Evolutionary conservation across 352 stramenopile genomes (phyloP), one percentile per base, ranked within the genome.

Genomic region (Saprolegnia diclina): DNA sequence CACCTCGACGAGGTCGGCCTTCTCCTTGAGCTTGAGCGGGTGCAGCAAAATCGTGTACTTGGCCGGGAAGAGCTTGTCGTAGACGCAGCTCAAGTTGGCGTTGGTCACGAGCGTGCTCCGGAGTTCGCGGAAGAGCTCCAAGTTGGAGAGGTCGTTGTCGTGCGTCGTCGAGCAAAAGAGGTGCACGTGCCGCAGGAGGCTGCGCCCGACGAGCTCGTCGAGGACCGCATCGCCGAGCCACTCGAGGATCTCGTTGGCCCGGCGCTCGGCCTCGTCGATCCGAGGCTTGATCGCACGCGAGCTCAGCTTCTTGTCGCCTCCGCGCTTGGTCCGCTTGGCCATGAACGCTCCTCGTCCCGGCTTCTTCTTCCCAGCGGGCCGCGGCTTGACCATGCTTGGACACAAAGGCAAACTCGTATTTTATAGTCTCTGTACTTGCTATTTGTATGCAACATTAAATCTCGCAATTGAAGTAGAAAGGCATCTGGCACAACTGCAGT

Each of bases 211-310:
- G 0, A 91, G 65, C 72, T 92, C 85, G n/a, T 83, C 81, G 16
- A 91, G 76, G 11, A 90, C 77, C 5, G 85, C 82, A 59, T 92
- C 85, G 42, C 85, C 85, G 29, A 92, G 67, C 85, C 85, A 92
- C 72, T 92, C 85, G 70, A 81, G 81, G 45, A 89, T 82, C 29
- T 92, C 85, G 35, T 64, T 52, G 18, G 19, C 32, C 13, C 42
- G 42, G 13, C 42, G 42, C 42, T 48, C 3, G 3, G 42, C 42
- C 18, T 48, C 42, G 42, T 48, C 42, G 13, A 48, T n/a, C 42
- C 42, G 42, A 14, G 42, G 42, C 42, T 48, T 48, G 42, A 14
- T 48, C 42, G 42, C 42, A 4, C 42, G 42, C 13, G 42, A 14
- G 11, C 13, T n/a, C 42, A 7, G 42, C 42, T 48, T 14, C 42